These are phyloP conservation scores for Amanita rimosa DNA, from an alignment of 768 basidiomycete species.

Conservation along the genomic window DNA sequence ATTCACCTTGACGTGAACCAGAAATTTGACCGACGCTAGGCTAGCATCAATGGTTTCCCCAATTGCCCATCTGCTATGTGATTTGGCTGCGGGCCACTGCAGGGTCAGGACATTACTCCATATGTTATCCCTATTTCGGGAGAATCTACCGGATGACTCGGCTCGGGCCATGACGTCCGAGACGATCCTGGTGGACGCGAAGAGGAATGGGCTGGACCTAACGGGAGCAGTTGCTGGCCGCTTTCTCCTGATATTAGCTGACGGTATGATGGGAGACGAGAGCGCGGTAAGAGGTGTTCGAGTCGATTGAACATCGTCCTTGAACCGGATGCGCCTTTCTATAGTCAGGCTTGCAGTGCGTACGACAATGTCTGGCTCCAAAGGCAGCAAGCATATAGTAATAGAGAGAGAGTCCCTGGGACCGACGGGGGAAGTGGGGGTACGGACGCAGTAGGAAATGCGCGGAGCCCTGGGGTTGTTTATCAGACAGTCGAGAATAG, in stretches of 20 bases:
- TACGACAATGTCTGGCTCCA: conserved; percentile 44
- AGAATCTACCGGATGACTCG: conserved; percentile 49
- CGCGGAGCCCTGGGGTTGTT: conserved; percentile 45
- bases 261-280: background rate
- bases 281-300: background rate
- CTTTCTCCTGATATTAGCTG: background rate
- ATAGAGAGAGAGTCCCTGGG: conserved; percentile 66
- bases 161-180: conserved; percentile 43
- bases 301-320: conserved; percentile 17
- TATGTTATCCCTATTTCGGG: conserved; percentile 41
- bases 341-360: conserved; percentile 54
- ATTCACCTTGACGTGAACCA: conserved; percentile 45
- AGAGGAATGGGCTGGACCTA: conserved; percentile 16
- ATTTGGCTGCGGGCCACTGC: conserved; percentile 62
- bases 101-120: conserved; percentile 58
- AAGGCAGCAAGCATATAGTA: conserved; percentile 47
- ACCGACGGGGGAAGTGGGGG: conserved; percentile 50
- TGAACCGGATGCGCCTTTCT: conserved; percentile 61
- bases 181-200: conserved; percentile 25
- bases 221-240: conserved; percentile 13
- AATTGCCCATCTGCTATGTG: conserved; percentile 64
- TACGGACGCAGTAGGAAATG: conserved; percentile 47
- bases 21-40: conserved; percentile 56
- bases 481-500: conserved; percentile 28
- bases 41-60: conserved; percentile 68